phyloP scores from a whole-genome alignment of 139 green algal genomes.

The Picochlorum sp. region DNA sequence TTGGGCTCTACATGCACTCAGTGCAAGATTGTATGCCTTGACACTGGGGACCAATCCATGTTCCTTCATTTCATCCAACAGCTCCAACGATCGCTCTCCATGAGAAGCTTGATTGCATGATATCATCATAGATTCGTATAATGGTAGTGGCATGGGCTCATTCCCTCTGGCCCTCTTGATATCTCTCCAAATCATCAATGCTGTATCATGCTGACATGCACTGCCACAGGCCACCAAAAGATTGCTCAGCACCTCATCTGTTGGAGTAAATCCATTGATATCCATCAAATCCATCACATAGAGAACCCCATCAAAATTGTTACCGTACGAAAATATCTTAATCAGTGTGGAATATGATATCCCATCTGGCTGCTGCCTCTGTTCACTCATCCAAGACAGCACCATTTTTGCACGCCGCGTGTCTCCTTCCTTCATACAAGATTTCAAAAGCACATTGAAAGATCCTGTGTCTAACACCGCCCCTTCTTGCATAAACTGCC shows the following conservation, averaged over 20 bases:
- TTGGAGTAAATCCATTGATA: conserved; percentile 16
- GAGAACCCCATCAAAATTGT: conserved; percentile 27
- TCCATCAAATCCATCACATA: conserved; percentile 22
- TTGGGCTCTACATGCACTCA: conserved; percentile 23
- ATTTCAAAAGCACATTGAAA: conserved; percentile 49
- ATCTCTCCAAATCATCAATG: conserved; percentile 25
- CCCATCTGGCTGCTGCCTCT: conserved; percentile 23
- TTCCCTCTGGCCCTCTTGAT: not conserved
- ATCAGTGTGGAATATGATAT: conserved; percentile 46
- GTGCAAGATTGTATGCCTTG: conserved; percentile 28
- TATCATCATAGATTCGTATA: conserved; percentile 37
- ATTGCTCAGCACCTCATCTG: conserved; percentile 28
- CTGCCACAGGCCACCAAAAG: conserved; percentile 48
- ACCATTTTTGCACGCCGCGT: conserved; percentile 35
- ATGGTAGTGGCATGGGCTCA: conserved; percentile 12
- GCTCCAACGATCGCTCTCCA: conserved; percentile 27
- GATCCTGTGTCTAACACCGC: conserved; percentile 42
- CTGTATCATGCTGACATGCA: conserved; percentile 38
- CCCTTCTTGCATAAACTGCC: conserved; percentile 31
- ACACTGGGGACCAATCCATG: conserved; percentile 8
- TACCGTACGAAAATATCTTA: conserved; percentile 29
- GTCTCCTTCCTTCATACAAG: conserved; percentile 31
- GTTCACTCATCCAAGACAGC: conserved; percentile 28
- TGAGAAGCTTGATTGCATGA: conserved; percentile 25
- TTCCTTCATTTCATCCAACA: conserved; percentile 7